Evolutionary conservation across 495 filamentous ascomycete species (phyloP).

Genomic region (Haplographium delicatum): DNA sequence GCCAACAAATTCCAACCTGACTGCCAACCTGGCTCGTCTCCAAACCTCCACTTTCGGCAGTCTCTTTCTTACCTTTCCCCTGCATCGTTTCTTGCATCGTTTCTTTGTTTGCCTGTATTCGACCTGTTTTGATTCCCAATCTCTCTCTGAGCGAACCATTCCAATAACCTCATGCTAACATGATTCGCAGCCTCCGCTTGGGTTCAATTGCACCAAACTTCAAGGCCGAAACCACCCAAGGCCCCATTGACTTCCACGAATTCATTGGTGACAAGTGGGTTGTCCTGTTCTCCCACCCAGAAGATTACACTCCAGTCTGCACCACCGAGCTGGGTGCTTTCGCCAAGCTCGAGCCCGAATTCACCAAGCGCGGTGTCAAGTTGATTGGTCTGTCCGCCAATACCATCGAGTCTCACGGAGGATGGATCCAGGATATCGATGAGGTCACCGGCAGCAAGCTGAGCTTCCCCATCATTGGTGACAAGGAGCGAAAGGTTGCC

Average conservation of each 20-base stretch:
- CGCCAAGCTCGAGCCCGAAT: slow-evolving; percentile 95
- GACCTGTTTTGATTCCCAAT: no score
- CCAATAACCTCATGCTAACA: slow-evolving; percentile 26
- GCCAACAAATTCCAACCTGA: no score
- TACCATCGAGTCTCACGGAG: slow-evolving; percentile 57
- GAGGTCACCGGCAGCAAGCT: slow-evolving; percentile 80
- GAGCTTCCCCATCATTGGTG: slow-evolving; percentile 93
- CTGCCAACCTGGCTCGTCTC: no score
- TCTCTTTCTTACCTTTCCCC: no score
- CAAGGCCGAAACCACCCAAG: slow-evolving; percentile 83
- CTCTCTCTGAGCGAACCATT: no score
- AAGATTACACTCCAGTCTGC: slow-evolving; percentile 92
- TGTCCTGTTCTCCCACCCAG: slow-evolving; percentile 95
- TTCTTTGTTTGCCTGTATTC: no score
- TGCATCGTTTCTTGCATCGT: no score
- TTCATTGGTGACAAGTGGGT: slow-evolving; percentile 94
- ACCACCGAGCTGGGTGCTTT: slow-evolving; percentile 98
- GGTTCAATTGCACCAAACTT: slow-evolving; percentile 91
- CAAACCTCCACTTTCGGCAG: no score
- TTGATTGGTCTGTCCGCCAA: slow-evolving; percentile 91
- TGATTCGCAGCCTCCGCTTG: slow-evolving; percentile 64
- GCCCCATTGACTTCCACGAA: slow-evolving; percentile 94
- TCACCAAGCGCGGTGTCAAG: slow-evolving; percentile 88
- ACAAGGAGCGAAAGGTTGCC: slow-evolving; percentile 91
- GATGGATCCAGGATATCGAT: slow-evolving; percentile 95